Evolutionary conservation across 495 filamentous ascomycete species (phyloP).

Genomic region (Neurospora sp.): DNA sequence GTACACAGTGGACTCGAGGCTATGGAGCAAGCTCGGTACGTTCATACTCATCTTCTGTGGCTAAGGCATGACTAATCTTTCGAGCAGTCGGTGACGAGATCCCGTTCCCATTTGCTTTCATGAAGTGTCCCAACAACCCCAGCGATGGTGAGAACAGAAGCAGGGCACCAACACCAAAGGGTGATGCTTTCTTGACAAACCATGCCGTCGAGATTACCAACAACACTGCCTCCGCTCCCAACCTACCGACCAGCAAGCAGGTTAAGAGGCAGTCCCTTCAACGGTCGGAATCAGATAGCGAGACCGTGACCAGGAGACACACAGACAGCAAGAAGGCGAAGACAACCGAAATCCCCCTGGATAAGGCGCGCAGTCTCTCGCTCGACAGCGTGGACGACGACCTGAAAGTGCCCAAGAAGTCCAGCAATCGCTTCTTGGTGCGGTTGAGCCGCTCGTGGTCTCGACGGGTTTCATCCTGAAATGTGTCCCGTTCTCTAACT

Average conservation of each 20-base stretch:
- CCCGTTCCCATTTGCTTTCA: slow-evolving; percentile 21
- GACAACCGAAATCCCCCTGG: neutral
- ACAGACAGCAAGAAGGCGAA: slow-evolving; percentile 1
- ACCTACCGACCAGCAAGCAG: neutral
- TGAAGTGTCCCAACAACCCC: slow-evolving; percentile 8
- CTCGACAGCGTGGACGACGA: slow-evolving; percentile 13
- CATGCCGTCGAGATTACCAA: neutral
- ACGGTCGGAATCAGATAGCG: neutral
- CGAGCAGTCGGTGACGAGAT: slow-evolving; percentile 15
- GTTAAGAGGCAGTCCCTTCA: neutral
- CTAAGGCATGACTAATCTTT: neutral
- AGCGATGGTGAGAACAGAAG: neutral
- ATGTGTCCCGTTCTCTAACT: neutral
- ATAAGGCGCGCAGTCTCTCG: slow-evolving; percentile 13
- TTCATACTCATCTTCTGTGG: neutral
- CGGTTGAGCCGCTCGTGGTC: slow-evolving; percentile 17
- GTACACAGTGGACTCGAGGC: slow-evolving; percentile 17
- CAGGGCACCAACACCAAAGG: slow-evolving; percentile 1
- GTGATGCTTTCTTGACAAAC: slow-evolving; percentile 1
- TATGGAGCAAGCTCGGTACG: slow-evolving; percentile 18
- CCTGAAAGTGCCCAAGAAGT: slow-evolving; percentile 7
- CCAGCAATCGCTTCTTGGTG: slow-evolving; percentile 8
- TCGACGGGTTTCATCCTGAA: slow-evolving; percentile 9
- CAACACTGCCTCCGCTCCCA: neutral
- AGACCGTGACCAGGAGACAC: neutral